These are phyloP conservation scores for Bisporella sp. DNA, from an alignment of 2,329 filamentous ascomycete genomes.

Conservation along the genomic window DNA sequence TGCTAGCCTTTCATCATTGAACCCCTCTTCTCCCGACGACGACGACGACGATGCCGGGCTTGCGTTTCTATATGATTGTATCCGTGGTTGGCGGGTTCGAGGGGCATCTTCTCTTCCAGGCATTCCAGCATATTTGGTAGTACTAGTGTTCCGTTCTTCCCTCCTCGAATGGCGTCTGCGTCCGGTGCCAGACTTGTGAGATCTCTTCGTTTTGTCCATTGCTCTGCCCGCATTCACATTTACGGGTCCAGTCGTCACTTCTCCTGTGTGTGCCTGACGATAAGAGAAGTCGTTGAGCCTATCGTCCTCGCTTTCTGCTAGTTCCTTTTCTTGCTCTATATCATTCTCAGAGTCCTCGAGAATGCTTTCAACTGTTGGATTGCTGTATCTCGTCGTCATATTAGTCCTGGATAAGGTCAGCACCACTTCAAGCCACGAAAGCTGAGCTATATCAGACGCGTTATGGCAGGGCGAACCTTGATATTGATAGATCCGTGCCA, in stretches of 20 bases:
- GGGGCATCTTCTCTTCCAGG: slow-evolving; percentile 12
- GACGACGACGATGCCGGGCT: slow-evolving; percentile 18
- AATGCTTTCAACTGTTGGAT: slow-evolving; percentile 21
- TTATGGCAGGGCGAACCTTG: slow-evolving; percentile 15
- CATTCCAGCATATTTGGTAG: slow-evolving; percentile 6
- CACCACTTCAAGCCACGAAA: slow-evolving; percentile 8
- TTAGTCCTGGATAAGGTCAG: background rate
- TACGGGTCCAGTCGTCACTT: slow-evolving; percentile 8
- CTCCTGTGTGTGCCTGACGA: slow-evolving; percentile 8
- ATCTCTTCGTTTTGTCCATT: slow-evolving; percentile 15
- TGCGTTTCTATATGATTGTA: slow-evolving; percentile 11
- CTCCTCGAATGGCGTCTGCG: slow-evolving; percentile 1
- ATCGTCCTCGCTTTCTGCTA: background rate
- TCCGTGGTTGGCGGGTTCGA: slow-evolving; percentile 12
- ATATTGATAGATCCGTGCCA: background rate
- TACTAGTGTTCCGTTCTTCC: slow-evolving; percentile 10
- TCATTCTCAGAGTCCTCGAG: slow-evolving; percentile 22
- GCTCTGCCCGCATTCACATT: slow-evolving; percentile 18
- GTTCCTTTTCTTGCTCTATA: slow-evolving; percentile 7
- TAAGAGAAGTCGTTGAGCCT: slow-evolving; percentile 7
- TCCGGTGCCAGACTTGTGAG: slow-evolving; percentile 10
- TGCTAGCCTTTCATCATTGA: slow-evolving; percentile 17
- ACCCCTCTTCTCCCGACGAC: slow-evolving; percentile 16
- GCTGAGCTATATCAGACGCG: slow-evolving; percentile 7
- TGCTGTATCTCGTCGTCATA: slow-evolving; percentile 23